Evolutionary conservation across 2,329 filamentous ascomycete species (phyloP), one percentile per base, ranked within the genome.

Genomic region (Teratosphaeria epicoccoides): DNA sequence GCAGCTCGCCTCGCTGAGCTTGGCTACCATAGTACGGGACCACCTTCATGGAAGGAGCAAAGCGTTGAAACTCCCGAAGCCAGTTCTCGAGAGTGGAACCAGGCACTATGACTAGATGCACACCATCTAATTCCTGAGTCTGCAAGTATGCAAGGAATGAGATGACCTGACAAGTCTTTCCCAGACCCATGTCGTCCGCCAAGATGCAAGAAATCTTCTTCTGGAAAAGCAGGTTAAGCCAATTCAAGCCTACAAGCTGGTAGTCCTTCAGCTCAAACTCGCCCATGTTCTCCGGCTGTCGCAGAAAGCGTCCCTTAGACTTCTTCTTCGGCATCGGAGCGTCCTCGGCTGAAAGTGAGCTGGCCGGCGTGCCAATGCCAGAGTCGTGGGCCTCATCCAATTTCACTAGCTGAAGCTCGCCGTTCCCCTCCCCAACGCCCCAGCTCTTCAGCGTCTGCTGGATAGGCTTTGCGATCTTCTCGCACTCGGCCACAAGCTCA

Each of bases 131-230:
- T 56, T 71, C 81, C 25, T 80, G 80, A 63, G 89, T 82, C 14
- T 87, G 82, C 24, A 98, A 74, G 61, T 95, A 84, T 14, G 88
- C 86, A 45, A 98, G 77, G 62, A 98, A 88, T 0, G 88, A 83
- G 59, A 98, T 95, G 55, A 97, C 88, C 64, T 98, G 91, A 61
- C 89, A 96, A 0, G 93, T 98, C 75, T 98, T 98, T 45, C 93
- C 93, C 40, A 81, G 63, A 49, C 87, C 93, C 93, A 98, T 98
- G 66, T 98, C 93, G 66, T 98, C 93, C 1, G 93, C 93, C 17
- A 98, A 75, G 52, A 98, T 97, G 56, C 89, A 91, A 45, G 88
- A 91, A 49, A 94, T 79, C 24, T 83, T 77, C 52, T 87, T 83
- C 49, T 83, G 77, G 71, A 88, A 95, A 12, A 98, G 77, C 45